Percentiles rank a stretch among this genome's conserved stretches.
phyloP scores from a whole-genome alignment of 331 rosid genomes.

The Malus hybrid region DNA sequence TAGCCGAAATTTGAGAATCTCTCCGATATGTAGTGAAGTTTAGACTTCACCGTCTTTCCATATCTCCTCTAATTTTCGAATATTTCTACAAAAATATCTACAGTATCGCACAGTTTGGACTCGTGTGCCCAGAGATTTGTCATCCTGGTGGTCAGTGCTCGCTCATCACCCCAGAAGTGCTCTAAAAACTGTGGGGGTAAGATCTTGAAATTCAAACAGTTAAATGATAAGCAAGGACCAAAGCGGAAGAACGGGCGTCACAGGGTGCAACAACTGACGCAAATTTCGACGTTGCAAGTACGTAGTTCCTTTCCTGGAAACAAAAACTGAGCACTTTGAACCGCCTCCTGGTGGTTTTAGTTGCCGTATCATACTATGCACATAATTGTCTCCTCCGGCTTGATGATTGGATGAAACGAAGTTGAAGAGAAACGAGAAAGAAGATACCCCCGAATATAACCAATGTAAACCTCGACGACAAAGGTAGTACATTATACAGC shows the following conservation, averaged over 20 bases:
- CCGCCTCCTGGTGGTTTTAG: conserved; percentile 30
- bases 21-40: too few species aligned
- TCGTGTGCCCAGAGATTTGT: conserved; percentile 79
- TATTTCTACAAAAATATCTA: too few species aligned
- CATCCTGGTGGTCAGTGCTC: conserved; percentile 57
- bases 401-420: conserved; percentile 83
- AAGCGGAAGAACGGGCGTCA: conserved; percentile 62
- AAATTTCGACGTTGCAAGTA: conserved; percentile 65
- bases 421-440: conserved; percentile 55
- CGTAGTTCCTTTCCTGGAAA: not conserved
- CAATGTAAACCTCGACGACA: not conserved
- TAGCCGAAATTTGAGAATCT: too few species aligned
- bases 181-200: conserved; percentile 69
- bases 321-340: not conserved
- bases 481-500: not conserved
- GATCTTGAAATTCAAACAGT: conserved; percentile 3
- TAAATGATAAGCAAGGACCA: conserved; percentile 34
- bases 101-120: conserved; percentile 28
- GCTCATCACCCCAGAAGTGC: conserved; percentile 78
- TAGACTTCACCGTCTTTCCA: too few species aligned
- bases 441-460: conserved; percentile 32
- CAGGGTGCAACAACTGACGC: conserved; percentile 35
- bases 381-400: conserved; percentile 68
- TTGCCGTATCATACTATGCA: conserved; percentile 40
- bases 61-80: too few species aligned